Evolutionary conservation across 306 rosid genomes (phyloP), one percentile per base, ranked within the genome.

Genomic region (Prunus salicina): DNA sequence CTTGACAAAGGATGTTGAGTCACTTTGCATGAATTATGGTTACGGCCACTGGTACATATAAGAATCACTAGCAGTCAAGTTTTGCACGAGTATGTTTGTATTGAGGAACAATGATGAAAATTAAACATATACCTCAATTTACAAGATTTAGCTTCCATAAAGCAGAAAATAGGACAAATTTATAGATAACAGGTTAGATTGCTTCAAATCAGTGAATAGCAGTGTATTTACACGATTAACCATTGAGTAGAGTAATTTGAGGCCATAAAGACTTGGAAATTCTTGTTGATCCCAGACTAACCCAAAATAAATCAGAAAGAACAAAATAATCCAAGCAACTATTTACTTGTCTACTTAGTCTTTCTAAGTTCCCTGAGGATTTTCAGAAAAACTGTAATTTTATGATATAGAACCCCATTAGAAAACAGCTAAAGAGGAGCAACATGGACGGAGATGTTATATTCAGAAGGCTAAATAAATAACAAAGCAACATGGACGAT

Each of bases 1-100:
- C 81, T 82, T 25, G 69, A 83, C 88, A 87, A 90, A n/a, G 99
- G 97, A 52, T 5, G 88, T 67, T 51, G 65, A 53, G 77, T 86
- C 83, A 95, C 96, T 71, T 91, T 89, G 88, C 97, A 95, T 58
- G 80, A 27, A 45, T 80, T 78, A 56, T 12, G 90, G 78, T 82
- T 84, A 46, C 64, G 74, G 69, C 87, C 93, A 74, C 99, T 95
- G 87, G 45, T 64, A 80, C 72, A 82, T 15, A 79, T 27, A 84
- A 76, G 45, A 80, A 82, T 51, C 43, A 32, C 28, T 19, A 49
- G 58, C 22, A 79, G 64, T 72, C 53, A 50, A 34, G 15, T 22
- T 32, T 56, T 63, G 25, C 38, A 19, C 3, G 28, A 25, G 56
- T 62, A 18, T 49, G 20, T 61, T 19, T 58, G 65, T 13, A n/a